A percentile compares a stretch with the other conserved stretches of the same genome.
Evolutionary conservation across 768 basidiomycete species (phyloP).

Genomic region (Termitomyces bulborhizus): DNA sequence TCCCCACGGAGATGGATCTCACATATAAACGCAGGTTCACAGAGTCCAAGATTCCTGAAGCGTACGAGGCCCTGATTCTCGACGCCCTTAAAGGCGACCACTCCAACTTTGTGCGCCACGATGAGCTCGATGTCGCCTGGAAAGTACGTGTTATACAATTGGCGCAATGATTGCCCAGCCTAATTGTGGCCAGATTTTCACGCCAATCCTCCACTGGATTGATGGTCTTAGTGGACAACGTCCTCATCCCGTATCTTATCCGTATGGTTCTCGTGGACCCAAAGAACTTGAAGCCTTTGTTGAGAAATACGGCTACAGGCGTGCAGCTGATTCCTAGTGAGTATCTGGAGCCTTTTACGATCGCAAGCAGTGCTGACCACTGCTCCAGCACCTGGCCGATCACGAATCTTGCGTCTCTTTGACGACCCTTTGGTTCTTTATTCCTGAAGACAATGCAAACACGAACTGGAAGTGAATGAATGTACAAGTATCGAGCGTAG

Average conservation of each 20-base stretch:
- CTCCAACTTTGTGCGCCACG: constrained; percentile 97
- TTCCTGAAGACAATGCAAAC: not conserved
- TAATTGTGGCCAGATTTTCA: constrained; percentile 63
- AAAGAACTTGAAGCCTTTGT: constrained; percentile 76
- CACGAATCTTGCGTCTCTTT: constrained; percentile 59
- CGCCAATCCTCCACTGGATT: constrained; percentile 94
- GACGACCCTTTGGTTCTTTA: constrained; percentile 13
- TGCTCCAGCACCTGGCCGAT: constrained; percentile 62
- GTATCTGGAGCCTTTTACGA: constrained; percentile 21
- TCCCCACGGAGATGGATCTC: constrained; percentile 97
- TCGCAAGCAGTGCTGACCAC: constrained; percentile 3
- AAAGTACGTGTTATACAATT: constrained; percentile 56
- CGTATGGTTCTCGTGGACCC: constrained; percentile 96
- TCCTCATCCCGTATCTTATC: constrained; percentile 74
- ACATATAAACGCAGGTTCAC: constrained; percentile 95
- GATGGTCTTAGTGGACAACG: constrained; percentile 63
- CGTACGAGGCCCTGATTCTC: constrained; percentile 91
- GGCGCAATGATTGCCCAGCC: not conserved
- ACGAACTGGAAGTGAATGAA: constrained; percentile 7
- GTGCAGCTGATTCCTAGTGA: constrained; percentile 67
- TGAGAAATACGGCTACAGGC: constrained; percentile 69
- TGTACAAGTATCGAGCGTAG: constrained; percentile 12
- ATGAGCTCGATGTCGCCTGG: constrained; percentile 97
- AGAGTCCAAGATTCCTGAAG: constrained; percentile 91
- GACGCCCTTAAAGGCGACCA: constrained; percentile 98